Conservation (phyloP, 2,329 filamentous ascomycete genomes). For the Ambrosiella beaveri region DNA sequence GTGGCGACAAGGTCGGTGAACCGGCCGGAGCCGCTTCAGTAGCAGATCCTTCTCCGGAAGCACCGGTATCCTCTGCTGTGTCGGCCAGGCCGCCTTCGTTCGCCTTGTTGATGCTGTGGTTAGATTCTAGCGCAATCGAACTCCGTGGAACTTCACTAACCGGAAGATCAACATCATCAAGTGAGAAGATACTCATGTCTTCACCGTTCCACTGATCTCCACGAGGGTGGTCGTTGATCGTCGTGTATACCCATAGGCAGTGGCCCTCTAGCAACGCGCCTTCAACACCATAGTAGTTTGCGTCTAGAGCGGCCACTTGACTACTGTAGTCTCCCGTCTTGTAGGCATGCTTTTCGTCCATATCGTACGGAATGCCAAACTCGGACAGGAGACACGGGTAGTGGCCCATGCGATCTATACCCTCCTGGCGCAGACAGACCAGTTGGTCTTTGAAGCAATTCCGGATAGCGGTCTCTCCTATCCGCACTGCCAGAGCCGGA, state of each 20-base stretch:
- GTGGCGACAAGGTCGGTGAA: neutral
- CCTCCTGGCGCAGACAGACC: slow-evolving; percentile 66
- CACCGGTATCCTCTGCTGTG: neutral
- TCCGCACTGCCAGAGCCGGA: slow-evolving; percentile 78
- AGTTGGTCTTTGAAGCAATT: slow-evolving; percentile 88
- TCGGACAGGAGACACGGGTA: slow-evolving; percentile 85
- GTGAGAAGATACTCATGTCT: slow-evolving; percentile 76
- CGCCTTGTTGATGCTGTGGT: slow-evolving; percentile 7
- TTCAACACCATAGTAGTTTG: slow-evolving; percentile 87
- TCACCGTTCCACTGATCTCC: slow-evolving; percentile 97
- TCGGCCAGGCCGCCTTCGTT: neutral
- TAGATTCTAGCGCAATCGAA: slow-evolving; percentile 10
- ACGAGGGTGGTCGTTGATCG: slow-evolving; percentile 68
- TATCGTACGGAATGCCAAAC: slow-evolving; percentile 95
- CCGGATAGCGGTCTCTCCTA: slow-evolving; percentile 84
- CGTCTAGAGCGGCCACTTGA: slow-evolving; percentile 82
- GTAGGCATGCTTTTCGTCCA: slow-evolving; percentile 94
- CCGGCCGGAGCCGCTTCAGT: neutral
- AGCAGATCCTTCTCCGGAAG: neutral
- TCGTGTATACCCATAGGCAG: slow-evolving; percentile 75
- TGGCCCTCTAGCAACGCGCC: slow-evolving; percentile 70
- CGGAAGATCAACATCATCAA: slow-evolving; percentile 55
- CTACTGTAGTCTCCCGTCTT: slow-evolving; percentile 89
- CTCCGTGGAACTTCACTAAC: slow-evolving; percentile 28
- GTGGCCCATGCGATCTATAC: slow-evolving; percentile 69